phyloP scores from a whole-genome alignment of 495 filamentous ascomycete genomes.

The Aspergillus affinis region DNA sequence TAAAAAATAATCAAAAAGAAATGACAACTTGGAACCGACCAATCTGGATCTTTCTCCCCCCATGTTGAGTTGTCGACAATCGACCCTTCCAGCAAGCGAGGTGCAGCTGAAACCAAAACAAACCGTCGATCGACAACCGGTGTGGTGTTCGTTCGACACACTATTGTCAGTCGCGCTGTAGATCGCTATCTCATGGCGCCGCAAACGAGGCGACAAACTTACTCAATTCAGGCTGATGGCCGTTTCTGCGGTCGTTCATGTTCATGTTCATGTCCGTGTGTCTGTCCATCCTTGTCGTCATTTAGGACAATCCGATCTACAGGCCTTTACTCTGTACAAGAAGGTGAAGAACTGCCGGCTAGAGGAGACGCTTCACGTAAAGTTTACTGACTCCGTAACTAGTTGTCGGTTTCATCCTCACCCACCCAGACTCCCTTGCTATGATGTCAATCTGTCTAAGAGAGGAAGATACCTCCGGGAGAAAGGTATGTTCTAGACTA shows the following conservation, averaged over 20 bases:
- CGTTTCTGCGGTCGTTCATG: too few species aligned
- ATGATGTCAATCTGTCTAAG: neutral
- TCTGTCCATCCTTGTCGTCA: neutral
- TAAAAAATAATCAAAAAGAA: neutral
- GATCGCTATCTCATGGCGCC: slow-evolving; percentile 5
- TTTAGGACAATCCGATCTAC: neutral
- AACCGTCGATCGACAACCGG: neutral
- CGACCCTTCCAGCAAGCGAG: neutral
- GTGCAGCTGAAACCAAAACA: neutral
- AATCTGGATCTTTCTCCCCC: neutral
- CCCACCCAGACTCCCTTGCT: neutral
- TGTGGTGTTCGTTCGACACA: neutral
- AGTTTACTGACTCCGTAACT: too few species aligned
- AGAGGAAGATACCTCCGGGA: neutral
- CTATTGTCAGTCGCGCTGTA: slow-evolving; percentile 5
- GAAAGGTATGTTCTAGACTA: neutral
- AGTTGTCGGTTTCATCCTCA: neutral
- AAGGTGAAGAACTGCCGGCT: too few species aligned
- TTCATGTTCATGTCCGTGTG: too few species aligned
- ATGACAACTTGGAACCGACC: neutral
- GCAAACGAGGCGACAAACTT: neutral
- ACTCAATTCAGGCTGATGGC: neutral
- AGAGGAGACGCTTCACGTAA: neutral
- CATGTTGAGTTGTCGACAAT: too few species aligned
- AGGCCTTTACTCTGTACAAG: too few species aligned